A percentile compares a stretch with the other conserved stretches of the same genome.
Conservation (phyloP, 805 yeast species). For the Hanseniaspora guilliermondii region DNA sequence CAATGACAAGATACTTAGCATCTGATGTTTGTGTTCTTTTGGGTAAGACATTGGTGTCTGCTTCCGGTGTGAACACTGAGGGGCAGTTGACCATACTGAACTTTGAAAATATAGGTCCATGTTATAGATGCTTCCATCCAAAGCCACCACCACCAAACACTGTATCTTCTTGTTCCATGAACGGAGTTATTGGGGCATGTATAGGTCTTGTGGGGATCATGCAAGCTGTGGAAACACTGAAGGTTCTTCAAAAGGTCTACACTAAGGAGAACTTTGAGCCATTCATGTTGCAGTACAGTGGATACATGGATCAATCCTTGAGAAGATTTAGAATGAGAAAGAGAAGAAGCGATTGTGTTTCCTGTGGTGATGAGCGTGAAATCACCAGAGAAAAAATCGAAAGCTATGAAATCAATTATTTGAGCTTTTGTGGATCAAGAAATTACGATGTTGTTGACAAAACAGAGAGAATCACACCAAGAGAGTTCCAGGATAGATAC, state of each 20-base stretch:
- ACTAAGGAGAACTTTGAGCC: slow-evolving; percentile 46
- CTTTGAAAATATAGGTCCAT: slow-evolving; percentile 60
- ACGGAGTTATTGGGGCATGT: slow-evolving; percentile 93
- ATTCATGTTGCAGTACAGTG: slow-evolving; percentile 54
- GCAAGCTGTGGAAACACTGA: slow-evolving; percentile 82
- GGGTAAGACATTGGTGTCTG: slow-evolving; percentile 69
- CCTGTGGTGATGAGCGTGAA: slow-evolving; percentile 43
- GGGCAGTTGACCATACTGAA: slow-evolving; percentile 79
- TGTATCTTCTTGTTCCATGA: slow-evolving; percentile 78
- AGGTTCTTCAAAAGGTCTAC: slow-evolving; percentile 51
- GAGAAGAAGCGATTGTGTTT: slow-evolving; percentile 44
- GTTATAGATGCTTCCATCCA: slow-evolving; percentile 90
- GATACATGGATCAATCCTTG: slow-evolving; percentile 52
- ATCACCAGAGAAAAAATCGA: slow-evolving; percentile 39
- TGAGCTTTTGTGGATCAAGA: slow-evolving; percentile 59
- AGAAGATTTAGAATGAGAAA: slow-evolving; percentile 72
- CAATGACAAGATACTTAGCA: slow-evolving; percentile 71
- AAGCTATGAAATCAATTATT: slow-evolving; percentile 45
- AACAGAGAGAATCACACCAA: slow-evolving; percentile 37
- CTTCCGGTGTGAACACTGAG: slow-evolving; percentile 81
- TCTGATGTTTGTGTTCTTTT: slow-evolving; percentile 68
- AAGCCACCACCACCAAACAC: slow-evolving; percentile 75
- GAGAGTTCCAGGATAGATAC: slow-evolving; percentile 26
- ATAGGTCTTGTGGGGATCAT: slow-evolving; percentile 80
- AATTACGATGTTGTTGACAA: slow-evolving; percentile 35